A percentile compares a stretch with the other conserved stretches of the same genome.
Conservation (phyloP, 208 protist genomes). For the Wallacemonas sp. region DNA sequence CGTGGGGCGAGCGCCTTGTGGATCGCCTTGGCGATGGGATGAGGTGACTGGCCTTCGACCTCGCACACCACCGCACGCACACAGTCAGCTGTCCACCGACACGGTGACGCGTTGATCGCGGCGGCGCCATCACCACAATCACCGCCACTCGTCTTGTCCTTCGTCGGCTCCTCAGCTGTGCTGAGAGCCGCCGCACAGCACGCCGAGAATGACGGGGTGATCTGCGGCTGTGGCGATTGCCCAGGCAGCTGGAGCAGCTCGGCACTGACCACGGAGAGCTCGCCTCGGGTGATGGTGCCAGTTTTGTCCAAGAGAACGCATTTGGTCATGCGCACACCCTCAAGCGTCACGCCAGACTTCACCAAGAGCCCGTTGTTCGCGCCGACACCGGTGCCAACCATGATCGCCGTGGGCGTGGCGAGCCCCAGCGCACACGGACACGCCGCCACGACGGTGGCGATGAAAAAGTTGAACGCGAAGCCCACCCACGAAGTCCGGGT, state of each 20-base stretch:
- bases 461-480: slow-evolving; percentile 94
- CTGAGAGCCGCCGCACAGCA: no score
- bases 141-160: not conserved
- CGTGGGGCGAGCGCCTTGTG: slow-evolving; percentile 14
- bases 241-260: slow-evolving; percentile 12
- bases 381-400: slow-evolving; percentile 96
- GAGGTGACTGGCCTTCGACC: slow-evolving; percentile 73
- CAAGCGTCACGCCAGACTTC: slow-evolving; percentile 91
- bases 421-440: slow-evolving; percentile 98
- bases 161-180: slow-evolving; percentile 16
- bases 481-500: slow-evolving; percentile 32
- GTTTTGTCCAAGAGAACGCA: slow-evolving; percentile 97
- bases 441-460: slow-evolving; percentile 94
- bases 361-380: slow-evolving; percentile 92
- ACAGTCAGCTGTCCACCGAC: not conserved
- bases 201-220: no score
- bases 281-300: slow-evolving; percentile 96
- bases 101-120: no score
- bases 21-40: slow-evolving; percentile 91
- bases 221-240: no score
- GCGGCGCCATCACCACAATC: not conserved
- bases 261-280: slow-evolving; percentile 70
- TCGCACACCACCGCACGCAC: slow-evolving; percentile 33
- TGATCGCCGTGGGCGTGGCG: slow-evolving; percentile 96
- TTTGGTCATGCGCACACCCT: slow-evolving; percentile 69